These are phyloP conservation scores for Candolleomyces eurysporus DNA, from an alignment of 768 basidiomycete genomes.

Conservation along the genomic window DNA sequence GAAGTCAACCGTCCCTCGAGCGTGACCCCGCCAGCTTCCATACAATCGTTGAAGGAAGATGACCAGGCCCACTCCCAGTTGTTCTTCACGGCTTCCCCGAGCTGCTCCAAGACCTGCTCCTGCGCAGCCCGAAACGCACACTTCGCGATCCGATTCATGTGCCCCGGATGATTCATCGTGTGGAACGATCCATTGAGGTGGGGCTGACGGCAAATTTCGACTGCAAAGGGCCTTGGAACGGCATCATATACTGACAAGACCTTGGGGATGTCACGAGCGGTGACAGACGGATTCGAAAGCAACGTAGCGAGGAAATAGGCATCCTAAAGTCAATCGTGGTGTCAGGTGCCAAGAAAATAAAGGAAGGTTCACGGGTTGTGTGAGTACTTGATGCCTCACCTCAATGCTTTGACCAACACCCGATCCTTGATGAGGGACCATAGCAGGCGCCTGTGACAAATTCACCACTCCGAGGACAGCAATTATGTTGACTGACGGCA, in stretches of 20 bases:
- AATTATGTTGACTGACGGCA: conserved; percentile 13
- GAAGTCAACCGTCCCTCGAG: conserved; percentile 6
- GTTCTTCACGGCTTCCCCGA: conserved; percentile 25
- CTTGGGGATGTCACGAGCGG: conserved; percentile 17
- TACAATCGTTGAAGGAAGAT: no score
- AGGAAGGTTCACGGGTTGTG: conserved; percentile 29
- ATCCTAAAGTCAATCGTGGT: conserved; percentile 28
- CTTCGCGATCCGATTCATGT: conserved; percentile 20
- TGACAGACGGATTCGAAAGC: conserved; percentile 36
- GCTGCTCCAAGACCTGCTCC: conserved; percentile 23
- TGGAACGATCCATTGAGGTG: conserved; percentile 31
- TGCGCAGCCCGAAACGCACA: conserved; percentile 12
- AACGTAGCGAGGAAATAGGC: conserved; percentile 37
- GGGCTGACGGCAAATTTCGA: conserved; percentile 25
- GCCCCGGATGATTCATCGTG: conserved; percentile 28
- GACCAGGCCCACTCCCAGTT: conserved; percentile 41
- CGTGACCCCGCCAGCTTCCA: conserved; percentile 9
- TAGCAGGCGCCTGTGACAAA: conserved; percentile 37
- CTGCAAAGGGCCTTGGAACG: conserved; percentile 34
- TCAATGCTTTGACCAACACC: conserved; percentile 51
- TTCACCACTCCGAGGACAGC: not conserved
- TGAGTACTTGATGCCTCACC: conserved; percentile 17
- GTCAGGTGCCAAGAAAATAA: conserved; percentile 8
- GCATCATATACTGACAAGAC: conserved; percentile 38
- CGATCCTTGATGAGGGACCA: conserved; percentile 47